Base-by-base conservation (phyloP, 1,284 basidiomycete species). In the Fomitopsis pinicola region DNA sequence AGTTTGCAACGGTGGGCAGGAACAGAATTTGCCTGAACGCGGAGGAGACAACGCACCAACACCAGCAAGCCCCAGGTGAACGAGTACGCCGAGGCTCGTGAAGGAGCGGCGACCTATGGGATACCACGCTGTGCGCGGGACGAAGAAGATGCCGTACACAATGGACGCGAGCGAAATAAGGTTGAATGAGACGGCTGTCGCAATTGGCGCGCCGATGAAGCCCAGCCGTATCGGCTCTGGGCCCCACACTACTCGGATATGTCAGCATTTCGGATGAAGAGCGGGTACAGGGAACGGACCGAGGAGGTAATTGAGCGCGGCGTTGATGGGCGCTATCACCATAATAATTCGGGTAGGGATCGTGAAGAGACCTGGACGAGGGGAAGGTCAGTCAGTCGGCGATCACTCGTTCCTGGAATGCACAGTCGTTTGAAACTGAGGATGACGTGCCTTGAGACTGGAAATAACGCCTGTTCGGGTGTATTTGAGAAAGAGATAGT, bases 141-240 rank as follows among this genome's bases (percentile, higher is more conserved):
- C 88, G 64, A 86, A 87, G 69, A 87, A 85, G 10, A 91, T 64
- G 14, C 89, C 91, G 70, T 95, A 97, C n/a, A 81, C 59, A 42
- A 93, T 72, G 1, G 87, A 90, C 50, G 86, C 71, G 42, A 91
- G 46, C 10, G 87, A 84, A 61, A 95, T 89, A 36, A 97, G 78
- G 75, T 95, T 97, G 79, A 94, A 94, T 3, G 91, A 92, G 62
- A 97, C 82, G 0, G 92, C 91, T 0, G 93, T 94, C 0, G 96
- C 92, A 42, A 98, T 80, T 0, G 97, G 96, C 2, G 96, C 96
- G 9, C 97, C 97, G 62, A 95, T 87, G 75, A 95, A 99, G 8
- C 97, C 97, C 1, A 98, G 78, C 17, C 91, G 80, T 58, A 95
- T 75, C 2, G 84, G 76, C 35, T 81, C 76, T 0, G 94, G 94